Base-by-base conservation (phyloP, 2,329 filamentous ascomycete species). In the Diaporthe ilicicola region DNA sequence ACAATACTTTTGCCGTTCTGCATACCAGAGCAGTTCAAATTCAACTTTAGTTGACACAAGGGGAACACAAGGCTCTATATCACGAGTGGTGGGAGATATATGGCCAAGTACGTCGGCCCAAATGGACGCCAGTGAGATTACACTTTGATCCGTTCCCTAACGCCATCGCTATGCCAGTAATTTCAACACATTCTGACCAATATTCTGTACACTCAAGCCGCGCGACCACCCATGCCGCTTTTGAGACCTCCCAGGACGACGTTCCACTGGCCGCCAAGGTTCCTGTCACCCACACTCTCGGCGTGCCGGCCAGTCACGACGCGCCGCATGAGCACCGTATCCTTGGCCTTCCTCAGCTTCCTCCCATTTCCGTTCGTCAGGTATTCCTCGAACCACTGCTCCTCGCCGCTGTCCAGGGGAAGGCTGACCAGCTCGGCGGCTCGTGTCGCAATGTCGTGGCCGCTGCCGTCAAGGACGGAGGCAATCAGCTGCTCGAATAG, bases 241-340 rank as follows among this genome's bases (percentile, higher is more conserved):
- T 83, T 87, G 75, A 89, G 84, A 0, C 86, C 86, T 67, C 88
- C 86, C 3, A 88, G 74, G 9, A 88, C 81, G 2, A 82, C 81
- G 17, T 81, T 84, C 87, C 86, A 89, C 13, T 83, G 81, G 0
- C 84, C 83, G 55, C 82, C 82, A 5, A 81, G 75, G 56, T 79
- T 79, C 72, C 85, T 83, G 69, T 87, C 82, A 4, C 81, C 77
- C 4, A 86, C 77, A 17, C 84, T 81, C 24, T 88, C 87, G 2
- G 79, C 78, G 68, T 90, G 84, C 70, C 85, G 89, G 15, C 93
- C 92, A 13, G 87, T 91, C 1, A 91, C 90, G 73, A 96, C 90
- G 73, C 87, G 89, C 75, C 93, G 89, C 86, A 94, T 92, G 75
- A 94, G 85, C 1, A 94, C 84, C 0, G 92, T 93, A 76, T 95